Conservation (phyloP, 2,329 filamentous ascomycete species). For the Lasiodiplodia gonubiensis region DNA sequence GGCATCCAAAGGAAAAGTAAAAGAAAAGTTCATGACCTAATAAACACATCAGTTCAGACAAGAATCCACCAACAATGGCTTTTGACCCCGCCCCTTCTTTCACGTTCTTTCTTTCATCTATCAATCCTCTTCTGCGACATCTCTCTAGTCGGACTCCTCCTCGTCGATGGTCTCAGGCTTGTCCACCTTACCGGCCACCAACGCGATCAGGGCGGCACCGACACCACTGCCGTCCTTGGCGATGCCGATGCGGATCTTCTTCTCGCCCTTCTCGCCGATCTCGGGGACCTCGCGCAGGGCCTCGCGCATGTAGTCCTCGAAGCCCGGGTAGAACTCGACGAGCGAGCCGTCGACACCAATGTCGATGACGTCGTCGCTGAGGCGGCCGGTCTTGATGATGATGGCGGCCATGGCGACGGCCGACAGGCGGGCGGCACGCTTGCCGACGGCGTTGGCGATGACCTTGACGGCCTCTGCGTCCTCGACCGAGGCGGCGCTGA, state of each 20-base stretch:
- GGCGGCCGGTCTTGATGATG: conserved; percentile 77
- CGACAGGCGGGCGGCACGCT: conserved; percentile 83
- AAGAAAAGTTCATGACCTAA: conserved; percentile 7
- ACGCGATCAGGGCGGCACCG: conserved; percentile 92
- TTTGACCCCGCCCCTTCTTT: background rate
- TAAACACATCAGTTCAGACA: conserved; percentile 16
- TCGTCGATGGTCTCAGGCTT: conserved; percentile 20
- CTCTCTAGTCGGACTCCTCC: conserved; percentile 1
- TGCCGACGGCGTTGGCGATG: conserved; percentile 81
- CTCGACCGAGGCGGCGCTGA: conserved; percentile 77
- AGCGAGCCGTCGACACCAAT: conserved; percentile 93
- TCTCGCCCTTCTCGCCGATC: conserved; percentile 78
- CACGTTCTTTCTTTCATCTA: background rate
- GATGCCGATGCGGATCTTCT: conserved; percentile 89
- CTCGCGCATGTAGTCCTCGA: conserved; percentile 86
- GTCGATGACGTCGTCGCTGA: conserved; percentile 75
- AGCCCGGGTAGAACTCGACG: conserved; percentile 94
- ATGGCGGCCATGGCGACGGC: conserved; percentile 88
- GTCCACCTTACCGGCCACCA: conserved; percentile 72
- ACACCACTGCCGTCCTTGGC: conserved; percentile 96
- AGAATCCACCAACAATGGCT: background rate
- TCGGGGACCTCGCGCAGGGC: conserved; percentile 76
- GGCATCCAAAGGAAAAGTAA: background rate
- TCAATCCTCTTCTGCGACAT: background rate
- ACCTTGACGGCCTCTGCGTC: conserved; percentile 89